These are phyloP conservation scores for Linum lewisii DNA, from an alignment of 345 rosid genomes.

Conservation along the genomic window DNA sequence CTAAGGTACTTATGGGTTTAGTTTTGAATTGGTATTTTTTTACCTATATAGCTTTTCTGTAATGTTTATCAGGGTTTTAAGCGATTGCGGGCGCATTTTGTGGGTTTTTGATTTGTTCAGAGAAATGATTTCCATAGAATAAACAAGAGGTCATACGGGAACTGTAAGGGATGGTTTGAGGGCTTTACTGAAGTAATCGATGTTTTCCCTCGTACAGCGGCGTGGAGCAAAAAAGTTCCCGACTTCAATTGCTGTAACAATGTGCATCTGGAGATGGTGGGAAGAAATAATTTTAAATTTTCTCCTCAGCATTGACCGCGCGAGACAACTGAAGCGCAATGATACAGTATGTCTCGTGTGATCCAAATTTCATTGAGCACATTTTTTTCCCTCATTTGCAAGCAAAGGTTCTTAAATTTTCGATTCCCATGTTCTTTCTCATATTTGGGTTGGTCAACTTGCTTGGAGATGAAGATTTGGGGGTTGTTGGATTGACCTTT, in stretches of 20 bases:
- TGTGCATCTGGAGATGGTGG: conserved; percentile 27
- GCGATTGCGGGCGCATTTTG: conserved; percentile 3
- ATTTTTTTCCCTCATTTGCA: too few species aligned
- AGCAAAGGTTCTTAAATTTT: too few species aligned
- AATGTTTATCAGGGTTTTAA: too few species aligned
- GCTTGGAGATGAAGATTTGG: conserved; percentile 76
- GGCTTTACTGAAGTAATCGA: conserved; percentile 44
- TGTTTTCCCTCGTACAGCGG: conserved; percentile 22
- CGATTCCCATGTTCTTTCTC: conserved; percentile 5
- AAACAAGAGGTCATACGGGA: conserved; percentile 86
- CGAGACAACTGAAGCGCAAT: conserved; percentile 79
- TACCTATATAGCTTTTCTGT: too few species aligned
- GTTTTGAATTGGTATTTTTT: too few species aligned
- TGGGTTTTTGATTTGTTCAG: conserved; percentile 29
- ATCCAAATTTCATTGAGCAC: neutral
- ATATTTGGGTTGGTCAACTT: conserved; percentile 53
- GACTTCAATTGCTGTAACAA: conserved; percentile 16
- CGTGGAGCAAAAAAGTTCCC: conserved; percentile 12
- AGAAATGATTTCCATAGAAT: conserved; percentile 70
- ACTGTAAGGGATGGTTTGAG: conserved; percentile 74
- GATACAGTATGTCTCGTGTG: conserved; percentile 61
- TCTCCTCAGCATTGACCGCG: conserved; percentile 98
- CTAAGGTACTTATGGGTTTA: conserved; percentile 49
- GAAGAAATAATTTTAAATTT: conserved; percentile 72
- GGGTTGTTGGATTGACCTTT: conserved; percentile 86